phyloP scores from a whole-genome alignment of 139 green algal species.

The Picochlorum sp. region DNA sequence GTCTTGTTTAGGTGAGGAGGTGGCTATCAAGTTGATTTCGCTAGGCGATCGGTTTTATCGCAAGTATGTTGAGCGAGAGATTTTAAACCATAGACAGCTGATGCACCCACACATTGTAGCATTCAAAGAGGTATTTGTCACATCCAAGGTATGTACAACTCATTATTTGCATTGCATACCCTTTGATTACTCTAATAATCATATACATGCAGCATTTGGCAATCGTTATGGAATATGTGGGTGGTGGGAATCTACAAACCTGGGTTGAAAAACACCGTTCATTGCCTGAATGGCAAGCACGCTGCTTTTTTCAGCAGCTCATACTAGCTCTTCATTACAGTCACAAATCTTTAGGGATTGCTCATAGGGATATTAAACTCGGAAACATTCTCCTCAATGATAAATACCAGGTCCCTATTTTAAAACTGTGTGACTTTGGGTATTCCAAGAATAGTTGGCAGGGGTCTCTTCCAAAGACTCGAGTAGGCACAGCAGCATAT shows the following conservation, averaged over 20 bases:
- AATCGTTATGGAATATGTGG: slow-evolving; percentile 61
- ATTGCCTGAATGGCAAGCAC: slow-evolving; percentile 36
- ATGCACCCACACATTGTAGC: slow-evolving; percentile 49
- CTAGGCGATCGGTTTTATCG: slow-evolving; percentile 30
- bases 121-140: slow-evolving; percentile 48
- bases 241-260: slow-evolving; percentile 52
- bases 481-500: slow-evolving; percentile 37
- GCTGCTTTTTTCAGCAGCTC: slow-evolving; percentile 65
- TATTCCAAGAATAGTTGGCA: slow-evolving; percentile 42
- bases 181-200: background rate
- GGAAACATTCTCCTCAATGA: slow-evolving; percentile 54
- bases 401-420: slow-evolving; percentile 35
- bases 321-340: slow-evolving; percentile 49
- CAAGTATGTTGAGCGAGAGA: slow-evolving; percentile 49
- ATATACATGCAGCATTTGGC: slow-evolving; percentile 25
- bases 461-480: slow-evolving; percentile 41
- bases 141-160: slow-evolving; percentile 15
- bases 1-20: slow-evolving; percentile 24
- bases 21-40: slow-evolving; percentile 47
- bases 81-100: slow-evolving; percentile 49
- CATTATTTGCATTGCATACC: background rate
- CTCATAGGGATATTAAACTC: slow-evolving; percentile 58
- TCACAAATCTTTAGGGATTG: slow-evolving; percentile 41
- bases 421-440: slow-evolving; percentile 65
- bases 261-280: slow-evolving; percentile 18